Evolutionary conservation across 164 flowering plant species (phyloP).

Genomic region (Berberis thunbergii): DNA sequence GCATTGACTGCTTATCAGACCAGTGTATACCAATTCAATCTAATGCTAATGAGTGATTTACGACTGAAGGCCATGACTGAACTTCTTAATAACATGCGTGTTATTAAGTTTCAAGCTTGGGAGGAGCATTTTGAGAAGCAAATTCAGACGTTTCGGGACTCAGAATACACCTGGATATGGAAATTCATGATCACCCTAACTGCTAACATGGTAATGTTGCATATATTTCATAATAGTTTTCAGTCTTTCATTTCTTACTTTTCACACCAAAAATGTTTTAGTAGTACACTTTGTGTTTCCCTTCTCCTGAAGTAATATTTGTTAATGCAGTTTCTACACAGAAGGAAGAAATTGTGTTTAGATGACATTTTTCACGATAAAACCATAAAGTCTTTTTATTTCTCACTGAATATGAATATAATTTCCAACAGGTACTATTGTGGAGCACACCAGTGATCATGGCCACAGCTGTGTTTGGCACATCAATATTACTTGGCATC

Average conservation of each 20-base stretch:
- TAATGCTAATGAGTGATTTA: conserved; percentile 65
- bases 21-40: conserved; percentile 39
- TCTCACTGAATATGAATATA: too few relatives aligned
- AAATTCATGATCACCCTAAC: conserved; percentile 58
- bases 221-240: too few relatives aligned
- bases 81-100: conserved; percentile 80
- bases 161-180: conserved; percentile 62
- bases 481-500: conserved; percentile 39
- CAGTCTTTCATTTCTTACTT: too few relatives aligned
- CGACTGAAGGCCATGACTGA: conserved; percentile 85
- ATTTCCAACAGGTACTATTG: conserved; percentile 20
- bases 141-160: conserved; percentile 38
- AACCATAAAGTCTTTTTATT: too few relatives aligned
- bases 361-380: too few relatives aligned
- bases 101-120: conserved; percentile 94
- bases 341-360: too few relatives aligned
- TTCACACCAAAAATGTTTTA: too few relatives aligned
- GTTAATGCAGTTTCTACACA: too few relatives aligned
- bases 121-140: conserved; percentile 70
- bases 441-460: conserved; percentile 70
- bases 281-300: too few relatives aligned
- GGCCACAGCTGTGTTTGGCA: conserved; percentile 19
- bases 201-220: conserved; percentile 28
- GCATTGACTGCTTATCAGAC: conserved; percentile 37
- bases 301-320: too few relatives aligned